Percentiles rank a stretch among this genome's conserved stretches.
phyloP scores from a whole-genome alignment of 2,329 filamentous ascomycete genomes.

The Chaetomium sp. region DNA sequence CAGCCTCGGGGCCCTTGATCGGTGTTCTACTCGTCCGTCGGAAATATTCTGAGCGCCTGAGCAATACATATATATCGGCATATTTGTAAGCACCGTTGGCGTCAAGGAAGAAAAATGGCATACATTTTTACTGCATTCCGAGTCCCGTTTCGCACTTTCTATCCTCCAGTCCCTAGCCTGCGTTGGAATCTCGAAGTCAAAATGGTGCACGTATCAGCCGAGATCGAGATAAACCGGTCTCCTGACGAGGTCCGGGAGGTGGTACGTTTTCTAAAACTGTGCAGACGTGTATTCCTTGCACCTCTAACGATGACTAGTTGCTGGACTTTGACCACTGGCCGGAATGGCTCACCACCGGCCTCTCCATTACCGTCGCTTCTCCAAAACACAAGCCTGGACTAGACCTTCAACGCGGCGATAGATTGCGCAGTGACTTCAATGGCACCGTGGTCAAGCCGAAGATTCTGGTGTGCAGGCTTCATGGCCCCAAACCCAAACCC shows the following conservation, averaged over 20 bases:
- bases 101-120: neutral
- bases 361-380: neutral
- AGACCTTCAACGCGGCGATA: neutral
- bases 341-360: neutral
- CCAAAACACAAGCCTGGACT: neutral
- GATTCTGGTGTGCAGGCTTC: neutral
- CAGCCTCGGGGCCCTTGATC: too few relatives aligned
- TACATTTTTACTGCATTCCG: neutral
- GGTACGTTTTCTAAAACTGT: neutral
- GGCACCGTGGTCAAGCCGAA: neutral
- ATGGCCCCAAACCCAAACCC: too few relatives aligned
- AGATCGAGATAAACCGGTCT: neutral
- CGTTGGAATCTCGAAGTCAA: neutral
- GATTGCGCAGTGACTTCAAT: neutral
- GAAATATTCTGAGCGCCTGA: too few relatives aligned
- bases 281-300: neutral
- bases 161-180: neutral
- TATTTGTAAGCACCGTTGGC: too few relatives aligned
- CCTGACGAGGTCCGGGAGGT: neutral
- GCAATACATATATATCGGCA: too few relatives aligned
- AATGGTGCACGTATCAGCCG: neutral
- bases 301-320: neutral
- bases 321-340: conserved; percentile 3
- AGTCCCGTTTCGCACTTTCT: neutral
- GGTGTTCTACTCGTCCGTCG: too few relatives aligned